Conservation (phyloP, 169 alveolate species). For the Cryptosporidium andersoni region DNA sequence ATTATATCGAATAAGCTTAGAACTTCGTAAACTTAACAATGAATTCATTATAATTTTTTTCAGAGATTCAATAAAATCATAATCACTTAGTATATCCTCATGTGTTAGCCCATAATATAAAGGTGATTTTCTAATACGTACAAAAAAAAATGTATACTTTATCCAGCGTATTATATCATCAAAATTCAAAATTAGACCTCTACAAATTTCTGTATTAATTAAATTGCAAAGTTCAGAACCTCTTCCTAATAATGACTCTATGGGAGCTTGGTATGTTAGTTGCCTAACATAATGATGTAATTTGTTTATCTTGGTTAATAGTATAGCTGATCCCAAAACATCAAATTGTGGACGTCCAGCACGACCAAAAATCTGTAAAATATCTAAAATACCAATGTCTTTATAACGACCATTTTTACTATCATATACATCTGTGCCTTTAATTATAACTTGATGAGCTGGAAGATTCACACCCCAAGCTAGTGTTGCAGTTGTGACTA, state of each 20-base stretch:
- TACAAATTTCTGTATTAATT: conserved; percentile 97
- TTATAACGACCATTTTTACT: conserved; percentile 97
- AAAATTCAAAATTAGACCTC: conserved; percentile 88
- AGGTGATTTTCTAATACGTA: conserved; percentile 82
- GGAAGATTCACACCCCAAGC: conserved; percentile 99
- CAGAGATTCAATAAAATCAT: conserved; percentile 74
- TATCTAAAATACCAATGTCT: conserved; percentile 96
- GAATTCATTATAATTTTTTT: conserved; percentile 76
- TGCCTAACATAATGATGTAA: conserved; percentile 94
- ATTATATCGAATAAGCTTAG: conserved; percentile 82
- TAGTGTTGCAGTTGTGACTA: conserved; percentile 98
- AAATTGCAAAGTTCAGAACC: conserved; percentile 89
- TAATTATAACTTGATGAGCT: conserved; percentile 98
- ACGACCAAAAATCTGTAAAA: conserved; percentile 99
- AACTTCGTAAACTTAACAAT: conserved; percentile 10
- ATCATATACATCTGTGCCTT: conserved; percentile 98
- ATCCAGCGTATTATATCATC: conserved; percentile 98
- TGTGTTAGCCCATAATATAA: conserved; percentile 76
- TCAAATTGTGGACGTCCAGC: conserved; percentile 99
- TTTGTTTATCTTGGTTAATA: conserved; percentile 94
- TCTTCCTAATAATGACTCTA: conserved; percentile 93
- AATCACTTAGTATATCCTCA: conserved; percentile 75
- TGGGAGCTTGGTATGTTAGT: conserved; percentile 95
- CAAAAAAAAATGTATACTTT: conserved; percentile 91
- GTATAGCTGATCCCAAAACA: conserved; percentile 97